phyloP scores from a whole-genome alignment of 2,329 filamentous ascomycete species.

The Colletotrichum siamense region DNA sequence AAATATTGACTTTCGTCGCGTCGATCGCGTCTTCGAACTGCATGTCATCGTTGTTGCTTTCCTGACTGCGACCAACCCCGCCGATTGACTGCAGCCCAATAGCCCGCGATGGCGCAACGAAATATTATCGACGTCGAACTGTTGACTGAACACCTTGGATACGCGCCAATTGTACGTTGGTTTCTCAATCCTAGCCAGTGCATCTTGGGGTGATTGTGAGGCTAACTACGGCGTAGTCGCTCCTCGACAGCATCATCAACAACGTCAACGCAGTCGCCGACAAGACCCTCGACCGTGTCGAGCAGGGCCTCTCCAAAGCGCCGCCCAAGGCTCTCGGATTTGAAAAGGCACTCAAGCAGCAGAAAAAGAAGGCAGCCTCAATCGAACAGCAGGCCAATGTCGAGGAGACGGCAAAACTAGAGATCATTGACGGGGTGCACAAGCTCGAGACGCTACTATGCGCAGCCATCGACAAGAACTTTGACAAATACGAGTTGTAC shows the following conservation, averaged over 20 bases:
- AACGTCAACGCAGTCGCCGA: conserved; percentile 93
- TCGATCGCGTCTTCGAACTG: conserved; percentile 15
- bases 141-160: conserved; percentile 94
- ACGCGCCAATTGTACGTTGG: conserved; percentile 81
- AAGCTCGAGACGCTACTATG: conserved; percentile 84
- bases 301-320: conserved; percentile 78
- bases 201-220: neutral
- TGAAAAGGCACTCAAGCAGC: conserved; percentile 34
- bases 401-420: conserved; percentile 53
- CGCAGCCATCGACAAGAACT: conserved; percentile 82
- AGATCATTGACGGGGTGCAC: conserved; percentile 89
- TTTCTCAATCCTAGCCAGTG: conserved; percentile 4
- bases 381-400: conserved; percentile 40
- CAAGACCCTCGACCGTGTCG: conserved; percentile 85
- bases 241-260: conserved; percentile 98
- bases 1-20: conserved; percentile 23
- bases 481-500: conserved; percentile 89
- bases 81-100: neutral
- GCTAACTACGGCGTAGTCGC: conserved; percentile 60
- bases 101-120: conserved; percentile 24
- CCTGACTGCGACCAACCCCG: neutral
- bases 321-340: conserved; percentile 85
- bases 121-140: conserved; percentile 65
- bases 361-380: conserved; percentile 31
- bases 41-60: neutral